A percentile compares a stretch with the other conserved stretches of the same genome.
phyloP scores from a whole-genome alignment of 495 filamentous ascomycete species.

The Penicillium herquei region DNA sequence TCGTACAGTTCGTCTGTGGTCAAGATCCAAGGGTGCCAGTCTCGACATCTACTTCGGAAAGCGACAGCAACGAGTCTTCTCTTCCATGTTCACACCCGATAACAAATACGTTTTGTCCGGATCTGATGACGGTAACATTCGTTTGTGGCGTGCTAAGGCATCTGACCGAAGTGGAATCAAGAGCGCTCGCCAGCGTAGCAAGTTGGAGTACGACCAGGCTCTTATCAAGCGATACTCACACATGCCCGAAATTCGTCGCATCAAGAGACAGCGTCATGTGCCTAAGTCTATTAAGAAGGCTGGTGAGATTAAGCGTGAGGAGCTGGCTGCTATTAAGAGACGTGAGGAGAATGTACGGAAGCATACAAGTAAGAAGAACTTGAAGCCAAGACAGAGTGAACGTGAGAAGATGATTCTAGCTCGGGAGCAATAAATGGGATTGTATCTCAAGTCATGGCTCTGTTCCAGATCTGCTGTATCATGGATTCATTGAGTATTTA shows the following conservation, averaged over 20 bases:
- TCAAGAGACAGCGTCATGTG: conserved; percentile 85
- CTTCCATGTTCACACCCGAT: conserved; percentile 79
- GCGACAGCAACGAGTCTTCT: conserved; percentile 96
- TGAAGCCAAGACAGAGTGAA: conserved; percentile 71
- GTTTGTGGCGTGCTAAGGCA: conserved; percentile 89
- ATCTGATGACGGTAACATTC: conserved; percentile 89
- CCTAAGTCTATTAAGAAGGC: conserved; percentile 97
- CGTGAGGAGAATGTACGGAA: conserved; percentile 92
- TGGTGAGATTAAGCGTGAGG: conserved; percentile 90
- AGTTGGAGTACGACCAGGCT: conserved; percentile 88
- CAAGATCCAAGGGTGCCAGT: conserved; percentile 56
- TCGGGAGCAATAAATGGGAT: conserved; percentile 59
- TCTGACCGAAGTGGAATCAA: conserved; percentile 82
- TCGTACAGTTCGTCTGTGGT: conserved; percentile 75
- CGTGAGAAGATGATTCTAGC: conserved; percentile 91
- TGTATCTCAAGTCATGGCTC: neutral
- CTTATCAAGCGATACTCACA: conserved; percentile 82
- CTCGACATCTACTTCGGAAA: conserved; percentile 93
- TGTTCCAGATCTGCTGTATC: conserved; percentile 5
- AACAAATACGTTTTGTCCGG: conserved; percentile 83
- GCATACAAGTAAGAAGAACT: conserved; percentile 73
- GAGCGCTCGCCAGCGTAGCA: conserved; percentile 74
- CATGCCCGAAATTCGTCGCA: conserved; percentile 93
- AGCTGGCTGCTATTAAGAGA: conserved; percentile 81
- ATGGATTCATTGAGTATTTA: conserved; percentile 1